Evolutionary conservation across 495 filamentous ascomycete genomes (phyloP).

Genomic region (Penicillium soppii): DNA sequence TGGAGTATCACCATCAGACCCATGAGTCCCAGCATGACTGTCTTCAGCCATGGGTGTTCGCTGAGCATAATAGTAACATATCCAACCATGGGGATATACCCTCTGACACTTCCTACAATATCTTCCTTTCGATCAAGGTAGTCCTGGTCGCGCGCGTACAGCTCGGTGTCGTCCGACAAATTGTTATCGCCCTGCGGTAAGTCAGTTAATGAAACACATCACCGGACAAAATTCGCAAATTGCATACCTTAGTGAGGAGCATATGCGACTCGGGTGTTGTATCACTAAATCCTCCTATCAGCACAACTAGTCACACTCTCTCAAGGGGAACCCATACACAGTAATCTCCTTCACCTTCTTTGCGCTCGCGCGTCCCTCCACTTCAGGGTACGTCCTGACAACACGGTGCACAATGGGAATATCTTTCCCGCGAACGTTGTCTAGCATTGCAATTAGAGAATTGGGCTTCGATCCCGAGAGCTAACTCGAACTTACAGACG

Average conservation of each 20-base stretch:
- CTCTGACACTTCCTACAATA: constrained; percentile 90
- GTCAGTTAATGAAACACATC: background rate
- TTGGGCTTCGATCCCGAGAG: background rate
- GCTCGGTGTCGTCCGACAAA: constrained; percentile 86
- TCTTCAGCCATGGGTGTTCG: constrained; percentile 97
- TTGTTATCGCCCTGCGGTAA: constrained; percentile 79
- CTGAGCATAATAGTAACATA: constrained; percentile 97
- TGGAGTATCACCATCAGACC: constrained; percentile 92
- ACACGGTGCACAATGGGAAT: constrained; percentile 29
- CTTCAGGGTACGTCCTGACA: constrained; percentile 59
- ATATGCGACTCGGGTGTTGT: constrained; percentile 27
- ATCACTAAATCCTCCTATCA: constrained; percentile 20
- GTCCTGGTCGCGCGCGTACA: constrained; percentile 65
- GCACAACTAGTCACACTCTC: background rate
- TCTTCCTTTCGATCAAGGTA: constrained; percentile 81
- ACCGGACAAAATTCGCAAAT: background rate
- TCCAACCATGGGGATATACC: constrained; percentile 92
- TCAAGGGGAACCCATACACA: constrained; percentile 21
- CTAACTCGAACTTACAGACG: constrained; percentile 54
- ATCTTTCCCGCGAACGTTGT: constrained; percentile 19
- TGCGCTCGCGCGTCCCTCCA: constrained; percentile 31
- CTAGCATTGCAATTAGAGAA: background rate
- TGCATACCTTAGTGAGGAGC: constrained; percentile 76
- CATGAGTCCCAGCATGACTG: constrained; percentile 90
- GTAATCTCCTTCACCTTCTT: constrained; percentile 42